Conservation (phyloP, 176 grass and related monocot genomes). For the Microstegium vimineum region DNA sequence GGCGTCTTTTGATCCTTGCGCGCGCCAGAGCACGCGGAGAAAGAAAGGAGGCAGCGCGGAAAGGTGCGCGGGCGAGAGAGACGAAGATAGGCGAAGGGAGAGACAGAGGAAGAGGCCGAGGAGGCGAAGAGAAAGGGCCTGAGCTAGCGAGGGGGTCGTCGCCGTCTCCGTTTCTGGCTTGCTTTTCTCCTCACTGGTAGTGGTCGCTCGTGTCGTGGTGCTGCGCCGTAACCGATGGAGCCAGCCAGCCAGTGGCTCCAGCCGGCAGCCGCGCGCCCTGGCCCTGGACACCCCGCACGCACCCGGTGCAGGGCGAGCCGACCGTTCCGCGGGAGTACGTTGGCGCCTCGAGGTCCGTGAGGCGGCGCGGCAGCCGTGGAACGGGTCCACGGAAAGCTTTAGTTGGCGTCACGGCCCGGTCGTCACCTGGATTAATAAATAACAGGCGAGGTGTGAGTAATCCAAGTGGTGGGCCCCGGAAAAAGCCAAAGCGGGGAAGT, state of each 20-base stretch:
- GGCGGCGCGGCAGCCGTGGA: accelerated
- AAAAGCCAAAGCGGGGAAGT: background rate
- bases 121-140: background rate
- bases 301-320: conserved; percentile 7
- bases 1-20: conserved; percentile 35
- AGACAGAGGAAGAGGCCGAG: background rate
- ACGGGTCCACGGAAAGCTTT: background rate
- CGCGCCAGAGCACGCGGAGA: conserved; percentile 65
- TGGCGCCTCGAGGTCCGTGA: background rate
- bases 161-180: background rate
- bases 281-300: background rate
- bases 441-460: background rate
- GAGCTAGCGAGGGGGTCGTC: background rate
- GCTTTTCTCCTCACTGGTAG: background rate
- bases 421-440: conserved; percentile 16
- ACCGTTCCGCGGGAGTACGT: accelerated
- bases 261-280: accelerated
- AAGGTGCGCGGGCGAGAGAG: background rate
- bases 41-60: conserved; percentile 40
- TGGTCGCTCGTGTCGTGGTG: conserved; percentile 1
- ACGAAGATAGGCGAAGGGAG: background rate
- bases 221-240: conserved; percentile 25
- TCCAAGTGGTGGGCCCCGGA: background rate
- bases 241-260: no score
- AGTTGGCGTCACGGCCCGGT: background rate